Conservation (phyloP, 805 yeast species). For the Schwanniomyces sp. region DNA sequence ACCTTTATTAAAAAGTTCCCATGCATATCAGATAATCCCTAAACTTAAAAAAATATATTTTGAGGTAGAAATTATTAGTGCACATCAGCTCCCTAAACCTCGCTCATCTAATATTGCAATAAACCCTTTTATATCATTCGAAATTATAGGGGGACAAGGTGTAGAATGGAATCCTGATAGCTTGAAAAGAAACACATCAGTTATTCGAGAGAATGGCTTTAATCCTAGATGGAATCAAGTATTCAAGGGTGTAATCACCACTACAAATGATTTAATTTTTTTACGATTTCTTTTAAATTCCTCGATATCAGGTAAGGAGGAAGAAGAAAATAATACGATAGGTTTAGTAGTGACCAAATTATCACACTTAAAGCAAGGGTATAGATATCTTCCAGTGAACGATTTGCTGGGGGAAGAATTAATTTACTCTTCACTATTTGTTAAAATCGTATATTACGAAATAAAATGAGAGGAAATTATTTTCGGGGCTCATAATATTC, state of each 20-base stretch:
- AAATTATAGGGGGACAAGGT: conserved; percentile 48
- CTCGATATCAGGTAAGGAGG: conserved; percentile 16
- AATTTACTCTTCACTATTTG: conserved; percentile 51
- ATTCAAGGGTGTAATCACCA: conserved; percentile 43
- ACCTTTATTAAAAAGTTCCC: conserved; percentile 25
- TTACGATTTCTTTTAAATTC: conserved; percentile 53
- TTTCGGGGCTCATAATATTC: conserved; percentile 1
- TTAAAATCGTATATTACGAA: conserved; percentile 28
- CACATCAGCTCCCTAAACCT: conserved; percentile 80
- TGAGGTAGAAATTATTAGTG: conserved; percentile 59
- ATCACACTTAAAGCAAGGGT: conserved; percentile 70
- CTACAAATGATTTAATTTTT: conserved; percentile 51
- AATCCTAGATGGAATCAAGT: conserved; percentile 79
- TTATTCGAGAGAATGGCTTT: conserved; percentile 71
- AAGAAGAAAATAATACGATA: conserved; percentile 28
- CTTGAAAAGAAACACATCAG: conserved; percentile 16
- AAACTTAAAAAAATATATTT: conserved; percentile 13
- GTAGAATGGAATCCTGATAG: conserved; percentile 22
- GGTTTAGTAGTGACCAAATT: conserved; percentile 67
- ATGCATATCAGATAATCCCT: conserved; percentile 4
- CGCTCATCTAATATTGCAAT: conserved; percentile 46
- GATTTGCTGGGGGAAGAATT: conserved; percentile 80
- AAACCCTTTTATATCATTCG: conserved; percentile 65
- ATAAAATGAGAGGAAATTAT: background rate
- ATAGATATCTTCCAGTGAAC: conserved; percentile 74